Base-by-base conservation (phyloP, 2,329 filamentous ascomycete species). In the Clonostachys chloroleuca region DNA sequence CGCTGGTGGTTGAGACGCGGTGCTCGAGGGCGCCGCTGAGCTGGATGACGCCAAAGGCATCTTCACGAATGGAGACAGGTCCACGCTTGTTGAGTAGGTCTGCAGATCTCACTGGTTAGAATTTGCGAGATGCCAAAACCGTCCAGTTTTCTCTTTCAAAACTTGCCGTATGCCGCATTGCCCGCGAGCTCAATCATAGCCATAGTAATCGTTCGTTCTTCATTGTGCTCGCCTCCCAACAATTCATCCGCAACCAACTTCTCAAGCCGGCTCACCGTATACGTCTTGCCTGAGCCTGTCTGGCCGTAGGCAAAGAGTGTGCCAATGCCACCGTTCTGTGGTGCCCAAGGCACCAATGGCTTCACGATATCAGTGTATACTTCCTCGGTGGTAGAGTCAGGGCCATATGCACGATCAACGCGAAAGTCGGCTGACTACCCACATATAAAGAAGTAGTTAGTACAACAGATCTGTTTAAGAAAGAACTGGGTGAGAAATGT, bases 271-370 rank as follows among this genome's bases (percentile, higher is more conserved):
- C 61, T 70, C 46, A 76, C 61, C 1, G 70, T 74, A 49, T 60
- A 67, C 1, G 71, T 75, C 56, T 75, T 75, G 12, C 73, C 73
- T 2, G 73, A 75, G 8, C 72, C 71, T 0, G 73, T 75, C 51
- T 75, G 73, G 10, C 73, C 72, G 40, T 75, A 74, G 34, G 69
- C 70, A 42, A 75, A 74, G 35, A 77, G 56, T n/a, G 74, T 77
- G 14, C 67, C 66, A 18, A 76, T 64, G 16, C 73, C 71, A 12
- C 75, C 74, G 18, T 61, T 53, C 69, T 69, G 73, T 0, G 68
- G 73, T 0, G 68, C 69, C 62, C 66, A 74, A 1, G 71, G 65
- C 12, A 77, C 62, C 12, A 77, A 61, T 12, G 66, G 62, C 34
- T 62, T 53, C 6, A 75, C 63, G 2, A 70, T 54, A 8, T 67